Base-by-base conservation (phyloP, 2,329 filamentous ascomycete genomes). In the Ceratocystis alfenasii region DNA sequence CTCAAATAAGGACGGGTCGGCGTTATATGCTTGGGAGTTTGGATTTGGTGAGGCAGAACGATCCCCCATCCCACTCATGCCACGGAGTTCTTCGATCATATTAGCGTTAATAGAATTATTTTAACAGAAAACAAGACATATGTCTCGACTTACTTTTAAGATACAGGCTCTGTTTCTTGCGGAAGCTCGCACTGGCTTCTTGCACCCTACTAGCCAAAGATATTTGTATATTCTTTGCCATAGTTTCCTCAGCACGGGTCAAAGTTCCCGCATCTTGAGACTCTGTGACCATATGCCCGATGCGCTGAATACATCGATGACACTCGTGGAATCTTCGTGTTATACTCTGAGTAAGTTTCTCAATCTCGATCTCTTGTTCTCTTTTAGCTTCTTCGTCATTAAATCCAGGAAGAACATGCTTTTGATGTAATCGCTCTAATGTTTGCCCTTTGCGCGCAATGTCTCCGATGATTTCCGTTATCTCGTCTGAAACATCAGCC, bases 141-240 rank as follows among this genome's bases (percentile, higher is more conserved):
- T 53, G 17, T 53, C 2, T n/a, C 1, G 67, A 71, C 76, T 67
- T 79, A 95, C 91, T 96, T 77, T 95, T 96, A 64, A 99, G 77
- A 76, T 99, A 99, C 63, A 87, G 88, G 74, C 92, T 93, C 78
- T 99, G 94, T 78, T 96, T 97, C 81, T 97, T 99, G 72, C 94
- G 84, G 74, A 99, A 99, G 69, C 83, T 82, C 36, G 94, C 88
- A 77, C 92, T 96, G 61, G 90, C 87, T 71, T 97, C 92, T 75
- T 96, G 92, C 0, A 97, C 90, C 68, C 90, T 82, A 1, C 89
- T 81, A 0, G 94, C 94, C 48, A 97, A 81, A 17, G 89, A 94
- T 70, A 95, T 90, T 75, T 97, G 92, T 67, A 99, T 89, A 73
- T 99, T 99, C 76, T 86, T 87, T 63, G 93, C 94, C 92, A 99